Evolutionary conservation across 208 protist genomes (phyloP), one percentile per base, ranked within the genome.

Genomic region (Trypanosoma scelopori): DNA sequence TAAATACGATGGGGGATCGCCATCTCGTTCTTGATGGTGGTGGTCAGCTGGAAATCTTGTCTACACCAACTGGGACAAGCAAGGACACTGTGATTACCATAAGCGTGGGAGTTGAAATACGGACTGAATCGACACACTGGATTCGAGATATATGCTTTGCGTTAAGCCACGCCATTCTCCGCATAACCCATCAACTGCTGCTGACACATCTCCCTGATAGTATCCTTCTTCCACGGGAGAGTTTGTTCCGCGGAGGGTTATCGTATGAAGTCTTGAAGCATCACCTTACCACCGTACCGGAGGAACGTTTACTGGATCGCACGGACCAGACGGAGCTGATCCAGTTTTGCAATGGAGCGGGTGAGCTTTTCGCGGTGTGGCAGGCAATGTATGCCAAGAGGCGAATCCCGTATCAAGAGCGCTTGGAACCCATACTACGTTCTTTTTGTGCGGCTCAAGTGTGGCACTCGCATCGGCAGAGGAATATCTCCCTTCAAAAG

Each of bases 131-230:
- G 59, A 77, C 76, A n/a, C 68, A 85, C 62, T 93, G 87, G 87
- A 66, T 93, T 62, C 69, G 74, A 20, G 85, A 87, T 32, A 91
- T 86, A 55, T 89, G 77, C 65, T 53, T 81, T 39, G 81, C 84
- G 4, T 74, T 93, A 22, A 81, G 72, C 69, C 68, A 84, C 16
- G 79, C 84, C 20, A 87, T 88, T 45, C 69, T 93, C 22, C 64
- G 69, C 28, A 80, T 82, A 49, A 78, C 69, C 23, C 55, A 76
- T 28, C 53, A 66, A 35, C 69, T 70, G 1, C 55, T 84, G 27
- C 51, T 81, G 0, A 65, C 39, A 30, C 51, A 69, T 6, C 51
- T 73, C 20, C 60, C 63, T 49, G 43, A 77, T 46, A 20, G 55
- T 13, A 46, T 67, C 45, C 23, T 68, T 30, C 32, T 81, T 59